These are phyloP conservation scores for Alternaria tenuissima DNA, from an alignment of 2,329 filamentous ascomycete genomes.

Conservation along the genomic window DNA sequence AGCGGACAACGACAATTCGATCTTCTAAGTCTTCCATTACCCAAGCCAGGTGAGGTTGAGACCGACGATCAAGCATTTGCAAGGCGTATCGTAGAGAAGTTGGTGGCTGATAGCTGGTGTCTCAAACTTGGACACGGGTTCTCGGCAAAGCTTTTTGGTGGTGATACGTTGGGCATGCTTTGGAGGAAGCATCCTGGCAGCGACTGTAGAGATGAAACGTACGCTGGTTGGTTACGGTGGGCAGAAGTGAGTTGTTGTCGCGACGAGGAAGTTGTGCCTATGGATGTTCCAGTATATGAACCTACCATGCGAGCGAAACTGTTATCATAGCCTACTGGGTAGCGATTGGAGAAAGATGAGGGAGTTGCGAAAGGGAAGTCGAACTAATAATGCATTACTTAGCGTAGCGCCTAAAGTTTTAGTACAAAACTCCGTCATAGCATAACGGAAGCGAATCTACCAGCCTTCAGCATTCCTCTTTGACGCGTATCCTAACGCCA, in stretches of 20 bases:
- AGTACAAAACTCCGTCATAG: background rate
- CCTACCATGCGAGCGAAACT: slow-evolving; percentile 25
- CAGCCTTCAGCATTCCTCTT: background rate
- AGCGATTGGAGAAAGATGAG: background rate
- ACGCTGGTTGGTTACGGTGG: slow-evolving; percentile 64
- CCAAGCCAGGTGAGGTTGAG: slow-evolving; percentile 52
- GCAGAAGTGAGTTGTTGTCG: slow-evolving; percentile 60
- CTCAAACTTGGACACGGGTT: slow-evolving; percentile 66
- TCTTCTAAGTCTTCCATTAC: slow-evolving; percentile 58
- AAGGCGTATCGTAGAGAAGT: slow-evolving; percentile 61
- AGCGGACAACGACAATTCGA: slow-evolving; percentile 60
- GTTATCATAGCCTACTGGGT: background rate
- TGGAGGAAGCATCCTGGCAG: slow-evolving; percentile 62
- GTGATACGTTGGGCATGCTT: slow-evolving; percentile 60
- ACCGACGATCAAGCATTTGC: slow-evolving; percentile 59
- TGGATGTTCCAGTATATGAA: slow-evolving; percentile 24
- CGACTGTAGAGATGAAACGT: slow-evolving; percentile 61
- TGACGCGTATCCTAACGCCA: background rate
- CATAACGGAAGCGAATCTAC: background rate
- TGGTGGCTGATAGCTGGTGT: slow-evolving; percentile 60
- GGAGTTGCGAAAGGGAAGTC: background rate
- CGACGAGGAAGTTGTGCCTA: slow-evolving; percentile 29
- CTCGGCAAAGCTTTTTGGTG: slow-evolving; percentile 59
- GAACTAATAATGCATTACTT: background rate
- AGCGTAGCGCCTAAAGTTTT: background rate